Base-by-base conservation (phyloP, 805 yeast genomes). In the Suhomyces emberorum region DNA sequence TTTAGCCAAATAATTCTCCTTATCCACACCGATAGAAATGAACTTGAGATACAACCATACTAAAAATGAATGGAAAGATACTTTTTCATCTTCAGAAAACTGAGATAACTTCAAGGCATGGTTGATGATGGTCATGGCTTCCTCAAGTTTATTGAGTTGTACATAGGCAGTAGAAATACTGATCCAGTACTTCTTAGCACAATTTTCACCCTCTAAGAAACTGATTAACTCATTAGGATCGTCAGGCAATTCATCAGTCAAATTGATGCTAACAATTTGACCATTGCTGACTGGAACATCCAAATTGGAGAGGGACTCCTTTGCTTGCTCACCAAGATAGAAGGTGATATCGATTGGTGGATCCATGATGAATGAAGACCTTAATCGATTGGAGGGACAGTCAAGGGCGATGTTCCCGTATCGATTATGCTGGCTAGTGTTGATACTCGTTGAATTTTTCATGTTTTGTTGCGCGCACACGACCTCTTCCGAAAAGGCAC, bases 221-320 rank as follows among this genome's bases (percentile, higher is more conserved):
- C 77, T 75, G 46, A 84, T 79, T 44, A 93, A 70, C 53, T 93
- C 98, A 30, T 78, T 72, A 4, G 96, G 86, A 57, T 91, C 96
- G 15, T 86, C 95, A 4, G 96, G 95, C 38, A 88, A 69, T 53
- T 91, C 98, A 23, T 80, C 79, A 35, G 75, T 75, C 41, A 84
- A 72, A 52, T 88, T 91, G 48, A 93, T 77, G 35, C 87, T 83
- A 44, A 91, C 96, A 43, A 87, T 84, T 62, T 88, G 95, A 3
- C 72, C 72, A 50, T 83, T 85, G 39, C 81, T 52, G 37, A 88
- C 66, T 28, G 95, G 96, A 52, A 91, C 83, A 57, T 79, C 84
- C 47, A 78, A 51, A 26, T 51, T 59, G 19, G 49, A 54, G 28
- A 52, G 36, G 12, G 54, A 38, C 38, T 64, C 66, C 7, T 47